These are phyloP conservation scores for Cyberlindnera mrakii DNA, from an alignment of 805 yeast species.

Conservation along the genomic window DNA sequence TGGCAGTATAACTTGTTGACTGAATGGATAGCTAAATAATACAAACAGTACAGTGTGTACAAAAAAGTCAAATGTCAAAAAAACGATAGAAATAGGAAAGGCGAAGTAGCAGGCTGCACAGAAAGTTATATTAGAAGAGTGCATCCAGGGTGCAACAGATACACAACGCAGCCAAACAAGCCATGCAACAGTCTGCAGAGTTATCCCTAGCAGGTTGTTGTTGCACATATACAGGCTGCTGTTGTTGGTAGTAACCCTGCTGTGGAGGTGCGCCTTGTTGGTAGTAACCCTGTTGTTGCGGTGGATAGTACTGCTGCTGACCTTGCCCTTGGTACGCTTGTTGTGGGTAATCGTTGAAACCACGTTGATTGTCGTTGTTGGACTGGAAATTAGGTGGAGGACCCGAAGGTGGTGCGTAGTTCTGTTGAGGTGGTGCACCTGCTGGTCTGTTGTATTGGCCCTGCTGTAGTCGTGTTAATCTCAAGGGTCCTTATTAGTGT, in stretches of 20 bases:
- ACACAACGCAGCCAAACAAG: conserved; percentile 50
- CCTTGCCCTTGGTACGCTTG: conserved; percentile 12
- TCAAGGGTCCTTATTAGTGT: too few relatives aligned
- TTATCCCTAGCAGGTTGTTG: conserved; percentile 38
- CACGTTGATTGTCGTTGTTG: conserved; percentile 14
- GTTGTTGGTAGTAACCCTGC: conserved; percentile 39
- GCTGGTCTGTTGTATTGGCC: conserved; percentile 4
- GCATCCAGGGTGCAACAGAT: conserved; percentile 50
- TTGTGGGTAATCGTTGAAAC: conserved; percentile 20
- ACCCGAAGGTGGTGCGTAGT: conserved; percentile 15
- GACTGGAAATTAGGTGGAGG: conserved; percentile 13
- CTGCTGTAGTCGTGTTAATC: not conserved
- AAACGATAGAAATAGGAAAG: too few relatives aligned
- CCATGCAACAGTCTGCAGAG: conserved; percentile 40
- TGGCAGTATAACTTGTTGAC: conserved; percentile 13
- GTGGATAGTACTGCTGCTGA: conserved; percentile 14
- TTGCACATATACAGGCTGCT: conserved; percentile 48
- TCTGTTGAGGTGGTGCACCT: conserved; percentile 1
- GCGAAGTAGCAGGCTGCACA: not conserved
- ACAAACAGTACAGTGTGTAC: not conserved
- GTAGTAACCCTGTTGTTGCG: conserved; percentile 29
- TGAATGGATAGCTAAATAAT: conserved; percentile 5
- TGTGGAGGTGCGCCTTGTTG: conserved; percentile 30
- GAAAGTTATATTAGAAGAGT: conserved; percentile 28
- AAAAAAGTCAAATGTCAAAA: not conserved